Evolutionary conservation across 139 green algal species (phyloP), one percentile per base, ranked within the genome.

Genomic region (Penium margaritaceum): DNA sequence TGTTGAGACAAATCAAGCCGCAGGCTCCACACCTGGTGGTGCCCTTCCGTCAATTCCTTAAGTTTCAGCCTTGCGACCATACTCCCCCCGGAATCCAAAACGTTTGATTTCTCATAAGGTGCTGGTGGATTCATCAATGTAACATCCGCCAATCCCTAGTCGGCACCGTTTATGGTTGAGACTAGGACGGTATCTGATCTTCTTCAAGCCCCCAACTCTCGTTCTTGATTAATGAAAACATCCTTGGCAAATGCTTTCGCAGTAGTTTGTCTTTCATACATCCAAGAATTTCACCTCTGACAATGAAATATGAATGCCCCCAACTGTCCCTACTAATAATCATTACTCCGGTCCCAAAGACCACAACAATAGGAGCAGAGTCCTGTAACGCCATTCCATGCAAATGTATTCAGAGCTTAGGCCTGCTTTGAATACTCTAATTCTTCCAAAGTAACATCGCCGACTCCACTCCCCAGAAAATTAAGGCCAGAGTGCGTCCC

Each of bases 231-330:
- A 96, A 96, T 96, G 91, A 96, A 96, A 95, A 95, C 90, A 95
- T 95, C 91, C 90, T 96, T 96, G 91, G 90, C 84, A 96, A 95
- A 95, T 96, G 89, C 89, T 92, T 93, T 96, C 85, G 87, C 88
- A 96, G 90, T 92, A 92, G 92, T 97, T 97, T 90, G 91, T 97
- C 92, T 96, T 96, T 91, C 91, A 93, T 95, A 96, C 96, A 96
- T 96, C 91, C 92, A 97, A 97, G 92, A 97, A 97, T 96, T 97
- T 95, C 90, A 96, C 91, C 91, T 96, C 90, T 96, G 90, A 96
- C 91, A 96, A 95, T 92, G 90, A 91, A 96, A 96, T 96, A 96
- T 89, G 90, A 95, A 96, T 96, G 91, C 90, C 91, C 91, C 91
- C 91, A 91, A 96, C 91, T 95, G 91, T 95, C 89, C 90, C 90